Base-by-base conservation (phyloP, 768 basidiomycete genomes). In the Postia placenta region DNA sequence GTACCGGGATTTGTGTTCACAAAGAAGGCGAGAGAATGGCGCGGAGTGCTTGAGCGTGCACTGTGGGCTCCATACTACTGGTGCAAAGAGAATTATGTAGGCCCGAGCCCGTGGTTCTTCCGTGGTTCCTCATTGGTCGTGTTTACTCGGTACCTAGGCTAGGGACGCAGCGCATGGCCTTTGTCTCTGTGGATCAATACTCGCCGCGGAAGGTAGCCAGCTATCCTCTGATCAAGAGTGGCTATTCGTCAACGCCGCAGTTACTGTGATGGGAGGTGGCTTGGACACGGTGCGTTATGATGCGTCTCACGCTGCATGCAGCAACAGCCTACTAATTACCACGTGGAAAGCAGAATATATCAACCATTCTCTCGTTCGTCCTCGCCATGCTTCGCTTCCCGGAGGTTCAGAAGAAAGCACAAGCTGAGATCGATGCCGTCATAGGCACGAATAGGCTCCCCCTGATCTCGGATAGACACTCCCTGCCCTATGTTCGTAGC, bases 351-450 rank as follows among this genome's bases (percentile, higher is more conserved):
- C n/a, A 45, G 46, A 47, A 47, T 15, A 47, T 47, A 36, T 47
- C 46, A 2, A 38, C 46, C 9, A 19, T 38, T 2, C 20, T 39
- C 14, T 38, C 35, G 14, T 50, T 50, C 35, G 24, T 44, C 25
- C 24, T 45, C 3, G 49, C 44, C n/a, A 50, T 50, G 49, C 5
- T 37, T 6, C 44, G 19, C 14, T 33, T 45, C 30, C 49, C 49
- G 17, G 19, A 54, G 14, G 53, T 56, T 5, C 55, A 55, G 42
- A 68, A 54, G 36, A 76, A 73, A 36, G 83, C 80, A 0, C 82
- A 84, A 56, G 66, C 69, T 14, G 83, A 87, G 48, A 70, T 87
- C 17, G 85, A 86, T 53, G 50, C 56, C 0, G 74, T 83, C 14
- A 63, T 79, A 15, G 78, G 78, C n/a, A 51, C 56, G 36, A 71